Evolutionary conservation across 352 stramenopile species (phyloP).

Genomic region (Globisporangium recalcitrans): DNA sequence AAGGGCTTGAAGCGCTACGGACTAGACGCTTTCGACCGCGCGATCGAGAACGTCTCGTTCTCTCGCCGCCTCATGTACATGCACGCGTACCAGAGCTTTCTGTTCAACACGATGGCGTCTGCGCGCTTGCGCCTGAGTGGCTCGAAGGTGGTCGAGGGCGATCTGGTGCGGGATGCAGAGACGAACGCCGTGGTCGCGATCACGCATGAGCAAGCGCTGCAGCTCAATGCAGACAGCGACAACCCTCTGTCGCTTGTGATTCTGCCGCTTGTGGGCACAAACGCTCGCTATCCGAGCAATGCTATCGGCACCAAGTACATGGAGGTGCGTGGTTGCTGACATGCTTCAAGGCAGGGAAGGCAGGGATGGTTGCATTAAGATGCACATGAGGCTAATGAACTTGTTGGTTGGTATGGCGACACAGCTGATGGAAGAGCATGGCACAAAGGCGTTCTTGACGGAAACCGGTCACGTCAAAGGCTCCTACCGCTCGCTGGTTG

Average conservation of each 20-base stretch:
- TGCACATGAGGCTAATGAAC: neutral
- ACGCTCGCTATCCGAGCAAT: slow-evolving; percentile 41
- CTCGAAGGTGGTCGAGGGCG: slow-evolving; percentile 39
- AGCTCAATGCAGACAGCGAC: slow-evolving; percentile 28
- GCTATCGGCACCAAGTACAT: slow-evolving; percentile 32
- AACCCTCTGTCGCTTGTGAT: slow-evolving; percentile 36
- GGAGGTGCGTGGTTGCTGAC: slow-evolving; percentile 25
- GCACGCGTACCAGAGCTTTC: slow-evolving; percentile 72
- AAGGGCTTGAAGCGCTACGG: slow-evolving; percentile 59
- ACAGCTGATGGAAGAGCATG: slow-evolving; percentile 45
- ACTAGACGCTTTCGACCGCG: slow-evolving; percentile 42
- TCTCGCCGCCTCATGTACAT: slow-evolving; percentile 64
- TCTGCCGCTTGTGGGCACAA: slow-evolving; percentile 56
- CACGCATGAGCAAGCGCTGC: slow-evolving; percentile 28
- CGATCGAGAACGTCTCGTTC: slow-evolving; percentile 45
- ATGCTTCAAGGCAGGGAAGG: too few species aligned
- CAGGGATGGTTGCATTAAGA: neutral
- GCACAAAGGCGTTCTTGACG: slow-evolving; percentile 33
- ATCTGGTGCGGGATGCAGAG: slow-evolving; percentile 35
- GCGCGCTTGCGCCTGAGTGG: slow-evolving; percentile 38
- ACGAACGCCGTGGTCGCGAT: slow-evolving; percentile 27
- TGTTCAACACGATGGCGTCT: slow-evolving; percentile 68
- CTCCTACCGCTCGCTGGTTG: slow-evolving; percentile 49
- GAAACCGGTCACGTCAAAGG: slow-evolving; percentile 48
- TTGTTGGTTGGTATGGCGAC: neutral